Conservation (phyloP, 78 protist genomes). For the Paratrimastix pyriformis region DNA sequence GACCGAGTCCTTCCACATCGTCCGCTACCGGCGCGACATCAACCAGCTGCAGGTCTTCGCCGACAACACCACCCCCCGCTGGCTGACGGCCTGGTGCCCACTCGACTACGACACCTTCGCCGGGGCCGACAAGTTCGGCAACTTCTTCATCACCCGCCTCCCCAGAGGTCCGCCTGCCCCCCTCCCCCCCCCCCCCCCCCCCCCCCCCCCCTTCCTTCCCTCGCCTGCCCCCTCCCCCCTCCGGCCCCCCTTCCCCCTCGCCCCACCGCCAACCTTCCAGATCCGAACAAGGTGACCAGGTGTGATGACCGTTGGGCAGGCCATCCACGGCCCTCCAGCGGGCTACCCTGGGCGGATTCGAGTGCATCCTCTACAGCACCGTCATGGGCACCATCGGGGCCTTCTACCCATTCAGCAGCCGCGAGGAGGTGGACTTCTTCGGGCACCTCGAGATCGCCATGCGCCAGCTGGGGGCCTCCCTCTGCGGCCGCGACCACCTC, state of each 20-base stretch:
- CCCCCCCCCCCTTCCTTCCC: too few relatives aligned
- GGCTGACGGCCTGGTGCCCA: slow-evolving; percentile 38
- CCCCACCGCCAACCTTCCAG: too few relatives aligned
- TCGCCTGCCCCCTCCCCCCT: too few relatives aligned
- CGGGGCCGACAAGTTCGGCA: slow-evolving; percentile 82
- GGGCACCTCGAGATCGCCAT: slow-evolving; percentile 73
- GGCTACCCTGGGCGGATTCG: slow-evolving; percentile 20
- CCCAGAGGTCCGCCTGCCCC: too few relatives aligned
- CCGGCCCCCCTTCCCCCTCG: too few relatives aligned
- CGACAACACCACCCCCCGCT: slow-evolving; percentile 80
- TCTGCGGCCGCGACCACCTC: slow-evolving; percentile 61
- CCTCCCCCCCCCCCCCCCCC: too few relatives aligned
- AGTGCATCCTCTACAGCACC: slow-evolving; percentile 13
- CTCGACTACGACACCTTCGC: slow-evolving; percentile 82
- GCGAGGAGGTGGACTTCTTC: slow-evolving; percentile 75
- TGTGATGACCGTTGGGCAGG: slow-evolving; percentile 21
- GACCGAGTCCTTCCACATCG: slow-evolving; percentile 62
- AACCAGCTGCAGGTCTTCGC: slow-evolving; percentile 71
- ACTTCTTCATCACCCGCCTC: slow-evolving; percentile 57
- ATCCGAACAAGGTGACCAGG: too few relatives aligned
- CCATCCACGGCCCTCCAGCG: slow-evolving; percentile 62
- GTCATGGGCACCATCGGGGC: slow-evolving; percentile 40
- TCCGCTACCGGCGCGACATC: slow-evolving; percentile 46
- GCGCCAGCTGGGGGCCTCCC: slow-evolving; percentile 42
- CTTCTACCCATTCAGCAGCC: slow-evolving; percentile 52